phyloP scores from a whole-genome alignment of 1,284 basidiomycete species.

The Cryptococcus jaspeensis region DNA sequence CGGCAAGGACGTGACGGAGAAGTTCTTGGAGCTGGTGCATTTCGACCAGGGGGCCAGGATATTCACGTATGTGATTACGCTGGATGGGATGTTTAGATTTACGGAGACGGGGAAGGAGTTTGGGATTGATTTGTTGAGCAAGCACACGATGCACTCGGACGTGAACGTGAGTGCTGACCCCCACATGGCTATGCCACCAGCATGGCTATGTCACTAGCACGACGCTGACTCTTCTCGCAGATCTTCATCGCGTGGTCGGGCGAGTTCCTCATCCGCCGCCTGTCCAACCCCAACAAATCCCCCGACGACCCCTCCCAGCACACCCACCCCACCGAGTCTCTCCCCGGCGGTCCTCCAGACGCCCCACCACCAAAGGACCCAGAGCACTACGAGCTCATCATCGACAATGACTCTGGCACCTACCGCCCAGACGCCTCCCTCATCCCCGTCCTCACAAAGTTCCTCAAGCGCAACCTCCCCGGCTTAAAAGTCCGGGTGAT shows the following conservation, averaged over 20 bases:
- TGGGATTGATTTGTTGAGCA: constrained; percentile 56
- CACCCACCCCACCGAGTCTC: constrained; percentile 41
- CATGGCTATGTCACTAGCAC: neutral
- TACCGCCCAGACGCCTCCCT: constrained; percentile 55
- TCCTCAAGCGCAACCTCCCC: constrained; percentile 64
- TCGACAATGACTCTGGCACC: constrained; percentile 58
- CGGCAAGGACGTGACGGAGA: constrained; percentile 45
- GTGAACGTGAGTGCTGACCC: constrained; percentile 43
- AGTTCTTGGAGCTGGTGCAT: constrained; percentile 55
- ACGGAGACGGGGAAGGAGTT: constrained; percentile 59
- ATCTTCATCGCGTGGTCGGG: constrained; percentile 46
- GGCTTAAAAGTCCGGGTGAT: constrained; percentile 61
- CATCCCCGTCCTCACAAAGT: constrained; percentile 51
- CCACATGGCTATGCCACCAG: too few relatives aligned
- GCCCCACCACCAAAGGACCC: constrained; percentile 38
- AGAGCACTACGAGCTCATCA: constrained; percentile 54
- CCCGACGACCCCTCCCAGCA: constrained; percentile 26
- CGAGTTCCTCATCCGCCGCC: constrained; percentile 43
- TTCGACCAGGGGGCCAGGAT: constrained; percentile 54
- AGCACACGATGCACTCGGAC: constrained; percentile 59
- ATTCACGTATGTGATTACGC: constrained; percentile 56
- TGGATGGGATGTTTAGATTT: constrained; percentile 56
- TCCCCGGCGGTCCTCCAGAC: constrained; percentile 32
- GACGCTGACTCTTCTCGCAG: constrained; percentile 13
- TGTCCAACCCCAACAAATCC: constrained; percentile 34